phyloP scores from a whole-genome alignment of 2,329 filamentous ascomycete species.

The Daldinia eschscholtzii region DNA sequence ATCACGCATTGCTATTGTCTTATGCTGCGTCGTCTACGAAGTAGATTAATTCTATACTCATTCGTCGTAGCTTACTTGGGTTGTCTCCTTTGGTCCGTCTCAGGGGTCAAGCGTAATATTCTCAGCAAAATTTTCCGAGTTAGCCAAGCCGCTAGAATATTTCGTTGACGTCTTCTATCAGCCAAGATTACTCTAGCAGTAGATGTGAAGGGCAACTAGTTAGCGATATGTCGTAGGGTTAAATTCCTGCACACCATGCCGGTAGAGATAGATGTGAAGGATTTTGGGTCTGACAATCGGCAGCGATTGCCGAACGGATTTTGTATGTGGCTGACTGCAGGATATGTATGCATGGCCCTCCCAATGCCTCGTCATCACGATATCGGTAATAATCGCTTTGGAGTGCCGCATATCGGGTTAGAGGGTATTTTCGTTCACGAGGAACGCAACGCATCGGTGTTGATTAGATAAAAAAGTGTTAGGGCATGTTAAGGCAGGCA shows the following conservation, averaged over 20 bases:
- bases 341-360: not conserved
- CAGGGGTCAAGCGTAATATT: not conserved
- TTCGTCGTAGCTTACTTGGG: not conserved
- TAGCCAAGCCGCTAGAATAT: constrained; percentile 5
- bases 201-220: not conserved
- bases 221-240: not conserved
- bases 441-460: constrained; percentile 1
- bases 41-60: not conserved
- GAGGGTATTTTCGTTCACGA: not conserved
- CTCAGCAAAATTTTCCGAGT: not conserved
- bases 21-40: not conserved
- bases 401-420: not conserved
- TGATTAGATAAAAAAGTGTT: constrained; percentile 6
- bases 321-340: not conserved
- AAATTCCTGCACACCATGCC: not conserved
- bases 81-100: not conserved
- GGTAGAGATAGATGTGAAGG: not conserved
- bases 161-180: not conserved
- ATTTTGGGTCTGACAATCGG: constrained; percentile 7
- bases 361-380: not conserved
- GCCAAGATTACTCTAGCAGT: not conserved
- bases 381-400: constrained; percentile 3
- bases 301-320: not conserved
- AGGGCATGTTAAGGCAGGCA: not conserved
- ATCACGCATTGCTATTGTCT: not conserved